These are phyloP conservation scores for Mucor indicus DNA, from an alignment of 371 early-diverging fungal genomes.

Conservation along the genomic window DNA sequence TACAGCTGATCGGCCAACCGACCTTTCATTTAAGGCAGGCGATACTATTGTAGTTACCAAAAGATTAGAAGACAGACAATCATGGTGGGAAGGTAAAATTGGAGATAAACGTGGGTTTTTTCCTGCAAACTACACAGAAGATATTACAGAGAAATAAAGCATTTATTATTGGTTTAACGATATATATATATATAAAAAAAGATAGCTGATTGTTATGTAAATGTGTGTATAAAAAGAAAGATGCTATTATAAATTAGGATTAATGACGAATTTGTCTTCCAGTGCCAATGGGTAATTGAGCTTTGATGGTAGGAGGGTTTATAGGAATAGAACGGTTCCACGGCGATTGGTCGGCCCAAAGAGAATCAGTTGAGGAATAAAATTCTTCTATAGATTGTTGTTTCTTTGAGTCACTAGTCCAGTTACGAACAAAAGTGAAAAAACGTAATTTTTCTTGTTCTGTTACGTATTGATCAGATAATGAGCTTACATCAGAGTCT, in stretches of 20 bases:
- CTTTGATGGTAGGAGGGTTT: not conserved
- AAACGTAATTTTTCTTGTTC: constrained; percentile 45
- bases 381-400: constrained; percentile 4
- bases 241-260: no score
- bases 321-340: constrained; percentile 16
- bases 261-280: constrained; percentile 11
- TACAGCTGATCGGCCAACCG: constrained; percentile 58
- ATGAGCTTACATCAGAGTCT: constrained; percentile 12
- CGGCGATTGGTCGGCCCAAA: constrained; percentile 36
- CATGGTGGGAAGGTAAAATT: constrained; percentile 80
- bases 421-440: constrained; percentile 40
- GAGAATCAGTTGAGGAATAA: constrained; percentile 9
- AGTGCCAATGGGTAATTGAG: constrained; percentile 10
- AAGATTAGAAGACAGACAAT: constrained; percentile 55
- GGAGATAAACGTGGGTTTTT: constrained; percentile 57
- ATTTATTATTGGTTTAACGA: no score
- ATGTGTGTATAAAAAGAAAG: no score
- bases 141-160: no score
- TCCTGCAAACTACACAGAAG: constrained; percentile 42
- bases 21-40: constrained; percentile 69
- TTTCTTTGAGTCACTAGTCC: constrained; percentile 44
- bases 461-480: constrained; percentile 16
- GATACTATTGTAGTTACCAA: constrained; percentile 70
- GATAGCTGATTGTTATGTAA: no score
- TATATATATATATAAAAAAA: no score